Evolutionary conservation across 2,329 filamentous ascomycete species (phyloP).

Genomic region (Fusarium chlamydosporum): DNA sequence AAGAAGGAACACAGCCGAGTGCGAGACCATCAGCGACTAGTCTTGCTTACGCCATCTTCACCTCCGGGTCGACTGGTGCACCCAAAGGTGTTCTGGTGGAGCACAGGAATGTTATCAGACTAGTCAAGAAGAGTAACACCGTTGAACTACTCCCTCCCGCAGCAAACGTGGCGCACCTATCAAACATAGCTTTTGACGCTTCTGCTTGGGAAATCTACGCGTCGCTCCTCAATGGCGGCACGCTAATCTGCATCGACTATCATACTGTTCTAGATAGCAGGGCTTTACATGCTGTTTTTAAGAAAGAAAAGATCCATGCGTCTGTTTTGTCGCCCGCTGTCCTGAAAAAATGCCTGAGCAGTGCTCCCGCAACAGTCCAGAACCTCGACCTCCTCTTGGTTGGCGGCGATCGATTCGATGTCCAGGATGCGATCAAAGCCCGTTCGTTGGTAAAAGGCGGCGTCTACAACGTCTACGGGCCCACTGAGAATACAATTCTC

Average conservation of each 20-base stretch:
- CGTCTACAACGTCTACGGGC: slow-evolving; percentile 32
- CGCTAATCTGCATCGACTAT: neutral
- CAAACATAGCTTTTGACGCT: neutral
- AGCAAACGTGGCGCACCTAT: neutral
- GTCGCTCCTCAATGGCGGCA: neutral
- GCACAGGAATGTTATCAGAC: slow-evolving; percentile 6
- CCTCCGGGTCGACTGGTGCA: slow-evolving; percentile 46
- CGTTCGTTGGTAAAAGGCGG: neutral
- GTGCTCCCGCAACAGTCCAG: too few relatives aligned
- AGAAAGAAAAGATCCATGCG: too few relatives aligned
- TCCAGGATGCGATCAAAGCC: too few relatives aligned
- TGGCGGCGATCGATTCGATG: too few relatives aligned
- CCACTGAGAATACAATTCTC: slow-evolving; percentile 40
- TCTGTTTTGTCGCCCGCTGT: neutral
- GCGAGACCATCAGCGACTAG: neutral
- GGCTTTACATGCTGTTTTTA: too few relatives aligned
- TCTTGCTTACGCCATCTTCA: slow-evolving; percentile 44
- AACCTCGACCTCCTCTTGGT: too few relatives aligned
- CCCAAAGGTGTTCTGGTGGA: slow-evolving; percentile 39
- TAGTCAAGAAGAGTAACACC: neutral
- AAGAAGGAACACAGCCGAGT: neutral
- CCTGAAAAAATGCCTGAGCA: too few relatives aligned
- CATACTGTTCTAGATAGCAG: neutral
- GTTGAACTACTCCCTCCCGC: too few relatives aligned
- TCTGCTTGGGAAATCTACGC: neutral